phyloP scores from a whole-genome alignment of 192 early-diverging fungal genomes.

The Coemansia sp. region DNA sequence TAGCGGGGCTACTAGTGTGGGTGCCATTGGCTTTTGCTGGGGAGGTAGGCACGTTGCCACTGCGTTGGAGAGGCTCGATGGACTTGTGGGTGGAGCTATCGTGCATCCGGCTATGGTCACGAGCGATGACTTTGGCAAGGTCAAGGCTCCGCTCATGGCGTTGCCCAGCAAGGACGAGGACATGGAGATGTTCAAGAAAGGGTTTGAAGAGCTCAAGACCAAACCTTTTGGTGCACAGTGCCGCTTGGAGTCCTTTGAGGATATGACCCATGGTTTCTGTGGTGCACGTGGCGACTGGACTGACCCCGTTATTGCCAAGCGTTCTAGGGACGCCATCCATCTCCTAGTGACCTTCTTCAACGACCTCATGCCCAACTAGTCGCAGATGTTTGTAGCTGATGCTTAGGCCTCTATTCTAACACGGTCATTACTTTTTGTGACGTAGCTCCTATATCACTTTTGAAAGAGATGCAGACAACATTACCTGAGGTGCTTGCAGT shows the following conservation, averaged over 20 bases:
- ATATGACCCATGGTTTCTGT: constrained; percentile 63
- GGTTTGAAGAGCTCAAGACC: constrained; percentile 31
- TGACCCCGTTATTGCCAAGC: constrained; percentile 46
- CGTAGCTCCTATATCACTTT: background rate
- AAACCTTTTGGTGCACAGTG: constrained; percentile 61
- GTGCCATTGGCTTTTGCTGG: constrained; percentile 75
- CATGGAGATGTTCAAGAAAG: constrained; percentile 23
- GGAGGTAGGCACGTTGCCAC: constrained; percentile 63
- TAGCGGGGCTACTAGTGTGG: constrained; percentile 59
- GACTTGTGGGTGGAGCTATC: constrained; percentile 59
- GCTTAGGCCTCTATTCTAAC: background rate
- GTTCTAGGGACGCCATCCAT: constrained; percentile 61
- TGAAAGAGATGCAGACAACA: background rate
- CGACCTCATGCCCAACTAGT: constrained; percentile 23
- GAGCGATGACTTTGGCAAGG: constrained; percentile 54
- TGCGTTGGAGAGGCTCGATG: constrained; percentile 54
- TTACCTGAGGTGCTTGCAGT: background rate
- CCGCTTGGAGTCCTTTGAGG: constrained; percentile 62
- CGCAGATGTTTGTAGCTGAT: background rate
- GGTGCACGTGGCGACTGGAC: constrained; percentile 64
- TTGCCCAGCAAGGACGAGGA: constrained; percentile 70
- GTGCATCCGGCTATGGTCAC: constrained; percentile 70
- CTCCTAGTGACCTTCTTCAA: constrained; percentile 59
- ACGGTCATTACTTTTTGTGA: background rate
- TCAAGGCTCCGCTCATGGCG: constrained; percentile 64